A percentile compares a stretch with the other conserved stretches of the same genome.
Conservation (phyloP, 2,329 filamentous ascomycete species). For the Anthostomella pinea region DNA sequence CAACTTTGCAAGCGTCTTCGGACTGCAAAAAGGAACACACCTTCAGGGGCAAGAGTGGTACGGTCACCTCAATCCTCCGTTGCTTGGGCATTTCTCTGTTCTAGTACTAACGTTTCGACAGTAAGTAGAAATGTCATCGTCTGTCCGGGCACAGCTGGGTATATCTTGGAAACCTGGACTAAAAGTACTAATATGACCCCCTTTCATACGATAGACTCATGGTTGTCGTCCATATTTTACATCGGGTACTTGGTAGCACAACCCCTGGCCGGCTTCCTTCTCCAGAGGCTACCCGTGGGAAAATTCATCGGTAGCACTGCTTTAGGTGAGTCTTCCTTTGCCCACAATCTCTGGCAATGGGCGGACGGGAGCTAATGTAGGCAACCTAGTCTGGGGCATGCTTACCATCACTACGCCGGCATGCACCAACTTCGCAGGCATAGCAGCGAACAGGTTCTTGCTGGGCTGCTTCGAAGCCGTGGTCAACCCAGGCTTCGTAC, state of each 20-base stretch:
- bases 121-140: too few species aligned
- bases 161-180: too few species aligned
- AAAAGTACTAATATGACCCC: too few species aligned
- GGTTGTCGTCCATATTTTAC: conserved; percentile 38
- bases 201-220: too few species aligned
- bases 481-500: conserved; percentile 28
- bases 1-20: conserved; percentile 51
- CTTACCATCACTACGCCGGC: conserved; percentile 28
- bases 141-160: too few species aligned
- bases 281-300: conserved; percentile 25
- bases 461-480: conserved; percentile 28
- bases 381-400: conserved; percentile 24
- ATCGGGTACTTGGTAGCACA: conserved; percentile 29
- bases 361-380: background rate
- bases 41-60: conserved; percentile 49
- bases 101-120: too few species aligned
- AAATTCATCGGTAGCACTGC: conserved; percentile 25
- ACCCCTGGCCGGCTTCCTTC: conserved; percentile 25
- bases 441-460: conserved; percentile 27
- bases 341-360: background rate
- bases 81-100: too few species aligned
- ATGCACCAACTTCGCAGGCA: conserved; percentile 26
- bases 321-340: conserved; percentile 14
- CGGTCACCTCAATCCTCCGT: too few species aligned
- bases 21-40: conserved; percentile 44